phyloP scores from a whole-genome alignment of 176 grass and related monocot species.

The Aegilops tauschii region DNA sequence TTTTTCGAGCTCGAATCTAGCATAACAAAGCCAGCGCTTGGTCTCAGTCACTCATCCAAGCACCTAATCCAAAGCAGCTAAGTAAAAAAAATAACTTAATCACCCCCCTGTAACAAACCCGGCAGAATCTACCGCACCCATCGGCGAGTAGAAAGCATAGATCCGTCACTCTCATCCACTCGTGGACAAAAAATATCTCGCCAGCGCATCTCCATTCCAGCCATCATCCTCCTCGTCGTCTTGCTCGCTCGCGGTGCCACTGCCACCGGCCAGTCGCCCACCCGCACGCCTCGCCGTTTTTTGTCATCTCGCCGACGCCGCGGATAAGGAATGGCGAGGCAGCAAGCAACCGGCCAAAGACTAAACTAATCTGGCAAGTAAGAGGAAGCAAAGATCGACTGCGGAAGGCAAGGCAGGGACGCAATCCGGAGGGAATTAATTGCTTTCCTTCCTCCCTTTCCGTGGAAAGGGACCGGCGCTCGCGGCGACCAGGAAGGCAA shows the following conservation, averaged over 20 bases:
- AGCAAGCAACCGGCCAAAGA: slow-evolving; percentile 27
- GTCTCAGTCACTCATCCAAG: no score
- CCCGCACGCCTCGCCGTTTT: slow-evolving; percentile 25
- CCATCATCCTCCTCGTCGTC: neutral
- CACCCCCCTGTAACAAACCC: no score
- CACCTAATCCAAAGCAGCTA: no score
- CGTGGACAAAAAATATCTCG: neutral
- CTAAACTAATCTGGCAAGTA: slow-evolving; percentile 29
- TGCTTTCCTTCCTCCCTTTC: slow-evolving; percentile 28
- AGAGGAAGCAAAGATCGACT: neutral
- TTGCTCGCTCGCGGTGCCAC: neutral
- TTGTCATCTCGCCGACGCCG: neutral
- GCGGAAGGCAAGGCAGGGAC: slow-evolving; percentile 9
- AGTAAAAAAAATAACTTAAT: no score
- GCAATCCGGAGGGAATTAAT: slow-evolving; percentile 19
- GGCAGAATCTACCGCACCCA: neutral
- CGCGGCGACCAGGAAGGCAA: slow-evolving; percentile 38
- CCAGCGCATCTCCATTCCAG: neutral
- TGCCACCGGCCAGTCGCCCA: neutral
- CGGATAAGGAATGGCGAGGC: slow-evolving; percentile 26
- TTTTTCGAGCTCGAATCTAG: no score
- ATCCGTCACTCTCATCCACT: neutral
- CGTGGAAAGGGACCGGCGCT: slow-evolving; percentile 32
- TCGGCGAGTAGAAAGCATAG: neutral
- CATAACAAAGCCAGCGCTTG: no score